A percentile compares a stretch with the other conserved stretches of the same genome.
Conservation (phyloP, 1,139 yeast species). For the Citeromyces hawaiiensis region DNA sequence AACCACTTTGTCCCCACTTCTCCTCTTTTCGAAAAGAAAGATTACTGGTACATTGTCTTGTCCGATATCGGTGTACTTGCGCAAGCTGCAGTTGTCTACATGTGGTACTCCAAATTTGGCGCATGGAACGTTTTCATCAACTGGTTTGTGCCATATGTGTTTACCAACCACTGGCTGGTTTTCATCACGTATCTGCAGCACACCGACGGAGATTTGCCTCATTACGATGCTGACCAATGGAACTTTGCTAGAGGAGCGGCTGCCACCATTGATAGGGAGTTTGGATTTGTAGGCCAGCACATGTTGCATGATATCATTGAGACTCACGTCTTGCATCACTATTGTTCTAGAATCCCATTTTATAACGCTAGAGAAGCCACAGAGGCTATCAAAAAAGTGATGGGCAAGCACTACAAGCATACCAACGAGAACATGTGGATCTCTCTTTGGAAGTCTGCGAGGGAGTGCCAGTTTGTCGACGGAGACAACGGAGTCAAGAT, state of each 20-base stretch:
- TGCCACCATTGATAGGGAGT: conserved; percentile 74
- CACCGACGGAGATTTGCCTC: conserved; percentile 72
- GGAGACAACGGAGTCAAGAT: conserved; percentile 67
- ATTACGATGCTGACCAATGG: conserved; percentile 66
- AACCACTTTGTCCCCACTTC: conserved; percentile 63
- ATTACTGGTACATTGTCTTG: conserved; percentile 55
- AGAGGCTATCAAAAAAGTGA: conserved; percentile 63
- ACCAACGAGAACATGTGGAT: conserved; percentile 62
- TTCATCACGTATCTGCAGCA: conserved; percentile 79
- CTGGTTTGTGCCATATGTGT: conserved; percentile 68
- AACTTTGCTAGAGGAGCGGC: conserved; percentile 85
- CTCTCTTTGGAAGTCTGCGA: conserved; percentile 56
- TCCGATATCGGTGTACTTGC: conserved; percentile 67
- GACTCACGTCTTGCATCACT: conserved; percentile 83
- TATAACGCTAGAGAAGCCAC: conserved; percentile 77
- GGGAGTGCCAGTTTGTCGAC: conserved; percentile 75
- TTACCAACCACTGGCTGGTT: conserved; percentile 86
- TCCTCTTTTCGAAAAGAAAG: conserved; percentile 59
- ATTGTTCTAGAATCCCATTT: conserved; percentile 74
- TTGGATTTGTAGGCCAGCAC: conserved; percentile 70
- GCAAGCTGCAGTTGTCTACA: conserved; percentile 43
- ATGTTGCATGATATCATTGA: conserved; percentile 83
- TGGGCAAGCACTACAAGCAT: conserved; percentile 68
- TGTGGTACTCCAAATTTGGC: conserved; percentile 23
- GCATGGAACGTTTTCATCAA: conserved; percentile 48